Evolutionary conservation across 169 alveolate species (phyloP).

Genomic region (Plasmodium sp.): DNA sequence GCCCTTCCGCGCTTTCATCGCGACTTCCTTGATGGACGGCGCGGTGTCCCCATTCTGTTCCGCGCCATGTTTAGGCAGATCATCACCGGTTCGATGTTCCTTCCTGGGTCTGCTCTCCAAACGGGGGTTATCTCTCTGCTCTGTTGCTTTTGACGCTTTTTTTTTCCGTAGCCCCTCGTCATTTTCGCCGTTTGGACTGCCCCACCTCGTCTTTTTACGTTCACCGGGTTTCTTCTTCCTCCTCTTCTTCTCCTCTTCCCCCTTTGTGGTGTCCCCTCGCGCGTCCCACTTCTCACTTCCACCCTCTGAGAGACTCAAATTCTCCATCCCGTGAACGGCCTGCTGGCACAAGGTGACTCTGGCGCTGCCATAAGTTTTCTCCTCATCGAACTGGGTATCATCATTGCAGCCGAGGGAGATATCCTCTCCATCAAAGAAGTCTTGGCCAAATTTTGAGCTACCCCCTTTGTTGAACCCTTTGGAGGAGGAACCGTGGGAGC

Average conservation of each 20-base stretch:
- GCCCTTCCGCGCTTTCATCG: background rate
- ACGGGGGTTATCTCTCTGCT: background rate
- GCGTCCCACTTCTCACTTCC: background rate
- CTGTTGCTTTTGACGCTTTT: background rate
- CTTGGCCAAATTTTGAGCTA: background rate
- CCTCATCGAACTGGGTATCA: slow-evolving; percentile 32
- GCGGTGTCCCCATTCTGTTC: background rate
- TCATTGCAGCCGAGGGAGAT: slow-evolving; percentile 4
- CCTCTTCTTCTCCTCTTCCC: too few relatives aligned
- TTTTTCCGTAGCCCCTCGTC: background rate
- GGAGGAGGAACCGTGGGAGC: background rate
- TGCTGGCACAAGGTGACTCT: slow-evolving; percentile 15
- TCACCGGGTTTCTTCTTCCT: background rate
- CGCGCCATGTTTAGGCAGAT: background rate
- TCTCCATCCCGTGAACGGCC: slow-evolving; percentile 33
- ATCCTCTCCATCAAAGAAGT: background rate
- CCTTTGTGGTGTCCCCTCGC: background rate
- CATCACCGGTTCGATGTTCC: background rate
- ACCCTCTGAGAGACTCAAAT: background rate
- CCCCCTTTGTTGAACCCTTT: background rate
- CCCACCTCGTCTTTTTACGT: background rate
- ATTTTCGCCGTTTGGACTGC: background rate
- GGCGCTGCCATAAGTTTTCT: background rate
- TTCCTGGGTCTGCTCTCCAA: background rate
- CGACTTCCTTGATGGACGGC: background rate